phyloP scores from a whole-genome alignment of 495 filamentous ascomycete species.

The Hyaloscypha finlandica region DNA sequence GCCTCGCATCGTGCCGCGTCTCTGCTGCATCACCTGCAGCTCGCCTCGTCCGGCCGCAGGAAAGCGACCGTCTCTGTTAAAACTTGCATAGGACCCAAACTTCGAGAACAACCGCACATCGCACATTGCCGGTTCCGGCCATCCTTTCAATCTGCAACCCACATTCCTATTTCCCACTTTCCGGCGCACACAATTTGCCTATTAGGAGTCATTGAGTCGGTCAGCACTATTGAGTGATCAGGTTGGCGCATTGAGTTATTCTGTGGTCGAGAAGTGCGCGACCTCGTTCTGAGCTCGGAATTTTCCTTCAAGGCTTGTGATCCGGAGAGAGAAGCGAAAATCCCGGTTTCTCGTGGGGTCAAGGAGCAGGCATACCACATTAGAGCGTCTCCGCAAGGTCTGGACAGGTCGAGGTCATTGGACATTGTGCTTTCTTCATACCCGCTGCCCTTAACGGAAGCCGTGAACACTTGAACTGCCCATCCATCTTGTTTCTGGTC shows the following conservation, averaged over 20 bases:
- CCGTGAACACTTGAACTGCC: neutral
- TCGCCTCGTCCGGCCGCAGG: slow-evolving; percentile 30
- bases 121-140: slow-evolving; percentile 8
- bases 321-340: neutral
- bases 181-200: neutral
- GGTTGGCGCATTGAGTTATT: neutral
- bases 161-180: neutral
- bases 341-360: neutral
- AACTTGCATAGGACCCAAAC: slow-evolving; percentile 11
- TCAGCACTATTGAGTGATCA: neutral
- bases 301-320: neutral
- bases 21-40: slow-evolving; percentile 28
- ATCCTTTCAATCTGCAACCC: slow-evolving; percentile 15
- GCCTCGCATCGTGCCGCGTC: slow-evolving; percentile 30
- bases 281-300: neutral
- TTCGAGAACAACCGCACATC: neutral
- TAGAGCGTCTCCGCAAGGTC: neutral
- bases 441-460: neutral
- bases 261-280: slow-evolving; percentile 1
- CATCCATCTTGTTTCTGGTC: neutral
- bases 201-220: neutral
- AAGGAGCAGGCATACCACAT: neutral
- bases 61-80: slow-evolving; percentile 21
- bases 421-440: neutral
- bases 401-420: neutral